Conservation (phyloP, 2,329 filamentous ascomycete genomes). For the Incumbomyces lentus region DNA sequence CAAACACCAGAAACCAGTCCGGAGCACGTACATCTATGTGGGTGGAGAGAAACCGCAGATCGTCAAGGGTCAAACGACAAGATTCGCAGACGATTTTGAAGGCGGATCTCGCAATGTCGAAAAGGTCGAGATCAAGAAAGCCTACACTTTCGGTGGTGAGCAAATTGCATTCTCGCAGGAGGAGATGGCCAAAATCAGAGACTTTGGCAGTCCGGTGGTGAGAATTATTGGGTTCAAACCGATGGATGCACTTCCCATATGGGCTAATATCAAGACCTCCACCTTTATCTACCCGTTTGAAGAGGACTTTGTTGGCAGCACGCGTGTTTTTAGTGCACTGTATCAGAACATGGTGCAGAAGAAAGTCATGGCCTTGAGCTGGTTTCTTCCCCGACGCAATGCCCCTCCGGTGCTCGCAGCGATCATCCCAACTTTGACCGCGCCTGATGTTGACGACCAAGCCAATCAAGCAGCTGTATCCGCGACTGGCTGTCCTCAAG, state of each 20-base stretch:
- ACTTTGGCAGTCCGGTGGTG: slow-evolving; percentile 74
- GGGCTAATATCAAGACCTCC: slow-evolving; percentile 77
- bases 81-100: slow-evolving; percentile 50
- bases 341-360: slow-evolving; percentile 75
- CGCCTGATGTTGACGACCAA: slow-evolving; percentile 10
- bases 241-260: slow-evolving; percentile 60
- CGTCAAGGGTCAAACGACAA: slow-evolving; percentile 60
- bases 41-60: slow-evolving; percentile 79
- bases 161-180: slow-evolving; percentile 77
- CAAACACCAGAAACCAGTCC: slow-evolving; percentile 68
- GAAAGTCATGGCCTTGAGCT: slow-evolving; percentile 74
- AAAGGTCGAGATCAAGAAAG: slow-evolving; percentile 73
- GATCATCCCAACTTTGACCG: slow-evolving; percentile 50
- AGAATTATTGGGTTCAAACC: slow-evolving; percentile 93
- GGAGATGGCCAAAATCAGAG: slow-evolving; percentile 64
- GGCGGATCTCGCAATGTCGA: slow-evolving; percentile 69
- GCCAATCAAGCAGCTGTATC: slow-evolving; percentile 16
- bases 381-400: slow-evolving; percentile 78
- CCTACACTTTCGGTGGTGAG: slow-evolving; percentile 91
- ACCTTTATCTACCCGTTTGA: slow-evolving; percentile 93
- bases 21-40: slow-evolving; percentile 79
- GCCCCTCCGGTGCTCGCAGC: slow-evolving; percentile 70
- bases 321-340: slow-evolving; percentile 80
- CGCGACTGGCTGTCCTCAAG: slow-evolving; percentile 19
- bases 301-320: slow-evolving; percentile 79